Evolutionary conservation across 768 basidiomycete species (phyloP).

Genomic region (Lentinula lateritia): DNA sequence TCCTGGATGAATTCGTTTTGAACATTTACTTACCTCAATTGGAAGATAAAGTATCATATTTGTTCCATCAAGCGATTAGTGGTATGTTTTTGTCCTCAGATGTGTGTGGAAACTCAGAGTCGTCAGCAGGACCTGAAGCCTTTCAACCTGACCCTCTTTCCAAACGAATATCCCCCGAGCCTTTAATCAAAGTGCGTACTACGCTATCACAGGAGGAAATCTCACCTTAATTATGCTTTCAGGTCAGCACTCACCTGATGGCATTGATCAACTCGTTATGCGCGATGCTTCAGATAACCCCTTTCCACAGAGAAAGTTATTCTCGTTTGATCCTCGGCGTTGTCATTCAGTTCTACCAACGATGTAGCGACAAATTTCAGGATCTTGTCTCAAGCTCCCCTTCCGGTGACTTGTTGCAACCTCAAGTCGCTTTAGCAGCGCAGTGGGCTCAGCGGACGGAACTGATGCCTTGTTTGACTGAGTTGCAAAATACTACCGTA

Average conservation of each 20-base stretch:
- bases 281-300: slow-evolving; percentile 83
- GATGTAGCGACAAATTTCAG: slow-evolving; percentile 86
- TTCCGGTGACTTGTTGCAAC: slow-evolving; percentile 29
- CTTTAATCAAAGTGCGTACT: slow-evolving; percentile 66
- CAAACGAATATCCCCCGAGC: slow-evolving; percentile 56
- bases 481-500: slow-evolving; percentile 52
- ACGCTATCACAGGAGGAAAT: not conserved
- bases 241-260: slow-evolving; percentile 84
- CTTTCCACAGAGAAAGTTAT: slow-evolving; percentile 94
- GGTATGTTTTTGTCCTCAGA: slow-evolving; percentile 34
- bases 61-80: slow-evolving; percentile 83
- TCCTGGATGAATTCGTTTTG: slow-evolving; percentile 90
- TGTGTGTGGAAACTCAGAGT: not conserved
- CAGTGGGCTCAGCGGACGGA: slow-evolving; percentile 87
- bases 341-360: slow-evolving; percentile 94
- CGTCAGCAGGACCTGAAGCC: slow-evolving; percentile 64
- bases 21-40: slow-evolving; percentile 91
- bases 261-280: slow-evolving; percentile 89
- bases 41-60: slow-evolving; percentile 84
- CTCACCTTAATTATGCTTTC: slow-evolving; percentile 6
- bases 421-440: slow-evolving; percentile 53
- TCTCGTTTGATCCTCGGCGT: slow-evolving; percentile 90
- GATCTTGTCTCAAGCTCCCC: slow-evolving; percentile 48
- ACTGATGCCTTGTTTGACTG: slow-evolving; percentile 65
- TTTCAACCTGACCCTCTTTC: slow-evolving; percentile 80